Evolutionary conservation across 2,329 filamentous ascomycete genomes (phyloP).

Genomic region (Clonostachys rhizophaga): DNA sequence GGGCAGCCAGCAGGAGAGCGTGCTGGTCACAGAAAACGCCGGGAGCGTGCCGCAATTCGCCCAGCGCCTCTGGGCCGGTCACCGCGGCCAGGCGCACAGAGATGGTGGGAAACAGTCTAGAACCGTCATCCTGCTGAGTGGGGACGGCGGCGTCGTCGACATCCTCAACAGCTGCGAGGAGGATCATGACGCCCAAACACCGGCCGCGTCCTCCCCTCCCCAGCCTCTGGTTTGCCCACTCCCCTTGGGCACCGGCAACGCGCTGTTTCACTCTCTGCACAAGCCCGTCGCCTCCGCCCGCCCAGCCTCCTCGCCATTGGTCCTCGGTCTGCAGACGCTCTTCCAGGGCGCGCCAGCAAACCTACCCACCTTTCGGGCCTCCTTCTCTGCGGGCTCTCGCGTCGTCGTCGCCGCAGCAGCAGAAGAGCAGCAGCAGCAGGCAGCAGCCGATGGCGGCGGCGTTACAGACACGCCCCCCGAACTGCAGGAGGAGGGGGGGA

Average conservation of each 20-base stretch:
- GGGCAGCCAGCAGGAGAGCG: constrained; percentile 2
- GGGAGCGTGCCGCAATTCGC: constrained; percentile 64
- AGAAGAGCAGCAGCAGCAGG: too few species aligned
- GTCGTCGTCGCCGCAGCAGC: constrained; percentile 31
- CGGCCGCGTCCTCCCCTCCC: constrained; percentile 23
- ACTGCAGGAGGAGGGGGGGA: constrained; percentile 11
- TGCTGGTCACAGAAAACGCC: constrained; percentile 59
- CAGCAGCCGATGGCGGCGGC: constrained; percentile 1
- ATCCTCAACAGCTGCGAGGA: constrained; percentile 60
- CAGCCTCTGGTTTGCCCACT: constrained; percentile 37
- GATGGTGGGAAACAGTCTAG: constrained; percentile 5
- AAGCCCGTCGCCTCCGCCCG: constrained; percentile 45
- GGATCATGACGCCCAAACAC: not conserved
- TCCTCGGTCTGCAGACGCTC: constrained; percentile 51
- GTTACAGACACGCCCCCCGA: constrained; percentile 1
- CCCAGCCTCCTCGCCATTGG: constrained; percentile 30
- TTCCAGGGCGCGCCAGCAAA: constrained; percentile 48
- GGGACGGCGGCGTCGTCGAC: constrained; percentile 84
- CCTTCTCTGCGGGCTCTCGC: constrained; percentile 53
- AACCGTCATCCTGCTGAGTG: constrained; percentile 74
- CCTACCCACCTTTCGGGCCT: constrained; percentile 59
- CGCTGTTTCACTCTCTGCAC: constrained; percentile 58
- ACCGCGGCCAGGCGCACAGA: constrained; percentile 17
- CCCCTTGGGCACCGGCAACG: constrained; percentile 63
- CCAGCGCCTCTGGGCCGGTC: constrained; percentile 20